A percentile compares a stretch with the other conserved stretches of the same genome.
Conservation (phyloP, 768 basidiomycete species). For the Hygrophoropsis aurantiaca region DNA sequence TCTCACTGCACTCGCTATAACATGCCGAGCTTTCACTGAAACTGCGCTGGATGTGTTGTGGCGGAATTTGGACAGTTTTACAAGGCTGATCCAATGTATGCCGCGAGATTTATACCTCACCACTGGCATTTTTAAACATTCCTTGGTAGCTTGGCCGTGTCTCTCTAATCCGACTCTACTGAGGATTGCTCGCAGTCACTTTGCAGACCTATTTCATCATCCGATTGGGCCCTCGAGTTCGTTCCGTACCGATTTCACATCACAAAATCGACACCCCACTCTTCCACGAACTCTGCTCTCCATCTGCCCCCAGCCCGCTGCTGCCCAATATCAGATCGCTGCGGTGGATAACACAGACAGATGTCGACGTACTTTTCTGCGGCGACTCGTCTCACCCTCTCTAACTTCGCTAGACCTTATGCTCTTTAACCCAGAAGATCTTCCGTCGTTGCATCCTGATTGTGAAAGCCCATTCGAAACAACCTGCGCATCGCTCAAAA, state of each 20-base stretch:
- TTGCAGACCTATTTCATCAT: constrained; percentile 22
- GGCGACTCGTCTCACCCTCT: constrained; percentile 20
- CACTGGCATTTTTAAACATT: neutral
- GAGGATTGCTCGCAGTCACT: too few relatives aligned
- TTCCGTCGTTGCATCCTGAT: too few relatives aligned
- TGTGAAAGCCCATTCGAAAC: constrained; percentile 8
- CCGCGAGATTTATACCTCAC: constrained; percentile 27
- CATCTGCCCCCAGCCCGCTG: constrained; percentile 20
- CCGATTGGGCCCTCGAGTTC: constrained; percentile 26
- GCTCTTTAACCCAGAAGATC: too few relatives aligned
- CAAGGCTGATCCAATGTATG: constrained; percentile 21
- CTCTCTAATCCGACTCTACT: too few relatives aligned
- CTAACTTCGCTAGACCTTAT: too few relatives aligned
- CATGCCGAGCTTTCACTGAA: constrained; percentile 20
- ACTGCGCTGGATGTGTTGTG: constrained; percentile 25
- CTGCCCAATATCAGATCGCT: constrained; percentile 20
- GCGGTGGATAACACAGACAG: constrained; percentile 13
- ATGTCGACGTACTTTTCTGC: constrained; percentile 18
- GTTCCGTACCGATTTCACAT: too few relatives aligned
- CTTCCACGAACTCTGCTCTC: constrained; percentile 23
- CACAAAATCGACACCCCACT: too few relatives aligned
- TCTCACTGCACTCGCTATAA: constrained; percentile 19
- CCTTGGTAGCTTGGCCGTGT: too few relatives aligned
- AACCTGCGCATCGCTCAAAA: too few relatives aligned
- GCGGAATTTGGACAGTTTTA: constrained; percentile 17